Evolutionary conservation across 2,329 filamentous ascomycete genomes (phyloP).

Genomic region (Trichoderma atrobrunneum): DNA sequence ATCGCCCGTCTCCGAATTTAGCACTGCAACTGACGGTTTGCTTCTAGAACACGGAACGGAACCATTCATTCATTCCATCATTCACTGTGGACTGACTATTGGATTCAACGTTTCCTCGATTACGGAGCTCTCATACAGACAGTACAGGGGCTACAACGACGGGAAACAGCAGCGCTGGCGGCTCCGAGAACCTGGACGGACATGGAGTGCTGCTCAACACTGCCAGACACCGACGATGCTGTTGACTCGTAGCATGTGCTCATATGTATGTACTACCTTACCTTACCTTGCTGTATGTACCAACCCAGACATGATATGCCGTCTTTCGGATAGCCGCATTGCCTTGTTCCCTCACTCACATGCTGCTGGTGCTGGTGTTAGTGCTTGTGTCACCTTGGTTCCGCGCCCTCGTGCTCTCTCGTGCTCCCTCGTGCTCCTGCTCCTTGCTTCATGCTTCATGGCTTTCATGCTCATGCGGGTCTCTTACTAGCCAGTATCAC

Average conservation of each 20-base stretch:
- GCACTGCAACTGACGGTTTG: background rate
- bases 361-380: background rate
- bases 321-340: background rate
- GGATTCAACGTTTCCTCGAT: background rate
- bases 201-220: background rate
- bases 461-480: background rate
- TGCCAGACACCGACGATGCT: background rate
- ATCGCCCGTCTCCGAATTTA: background rate
- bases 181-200: background rate
- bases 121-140: background rate
- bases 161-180: background rate
- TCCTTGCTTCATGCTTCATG: background rate
- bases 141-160: background rate
- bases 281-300: background rate
- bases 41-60: background rate
- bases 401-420: background rate
- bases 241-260: background rate
- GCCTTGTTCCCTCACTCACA: background rate
- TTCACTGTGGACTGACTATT: background rate
- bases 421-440: background rate
- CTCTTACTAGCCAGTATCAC: background rate
- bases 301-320: background rate
- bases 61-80: background rate
- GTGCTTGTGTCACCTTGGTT: background rate
- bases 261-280: background rate